Evolutionary conservation across 2,329 filamentous ascomycete genomes (phyloP).

Genomic region (Fusarium equiseti): DNA sequence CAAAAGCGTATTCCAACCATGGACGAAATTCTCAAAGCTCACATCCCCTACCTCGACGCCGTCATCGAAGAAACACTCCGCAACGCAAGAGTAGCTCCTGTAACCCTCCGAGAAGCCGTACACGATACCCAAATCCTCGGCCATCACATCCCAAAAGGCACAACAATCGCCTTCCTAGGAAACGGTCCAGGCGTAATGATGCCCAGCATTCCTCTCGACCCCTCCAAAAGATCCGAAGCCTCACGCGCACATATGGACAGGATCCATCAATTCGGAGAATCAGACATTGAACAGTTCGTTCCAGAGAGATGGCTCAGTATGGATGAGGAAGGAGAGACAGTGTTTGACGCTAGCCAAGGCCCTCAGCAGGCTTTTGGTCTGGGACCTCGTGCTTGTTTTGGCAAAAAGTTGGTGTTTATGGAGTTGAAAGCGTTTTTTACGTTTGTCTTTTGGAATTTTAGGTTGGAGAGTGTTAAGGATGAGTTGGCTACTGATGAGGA

Average conservation of each 20-base stretch:
- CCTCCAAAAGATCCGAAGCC: constrained; percentile 20
- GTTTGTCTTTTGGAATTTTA: constrained; percentile 22
- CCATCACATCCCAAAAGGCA: constrained; percentile 51
- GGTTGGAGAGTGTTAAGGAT: neutral
- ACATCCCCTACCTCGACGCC: constrained; percentile 54
- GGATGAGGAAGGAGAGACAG: constrained; percentile 1
- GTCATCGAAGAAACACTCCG: constrained; percentile 54
- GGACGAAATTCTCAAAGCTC: constrained; percentile 46
- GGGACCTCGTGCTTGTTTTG: constrained; percentile 38
- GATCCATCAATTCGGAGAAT: constrained; percentile 40
- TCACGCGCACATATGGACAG: neutral
- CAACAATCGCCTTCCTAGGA: constrained; percentile 45
- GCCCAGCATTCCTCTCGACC: constrained; percentile 36
- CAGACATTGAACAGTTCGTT: constrained; percentile 45
- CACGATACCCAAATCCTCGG: constrained; percentile 52
- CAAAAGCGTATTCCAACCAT: constrained; percentile 43
- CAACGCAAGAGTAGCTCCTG: constrained; percentile 41
- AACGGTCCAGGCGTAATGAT: constrained; percentile 46
- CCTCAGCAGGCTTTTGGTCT: constrained; percentile 37
- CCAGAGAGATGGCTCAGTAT: constrained; percentile 55
- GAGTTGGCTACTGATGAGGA: constrained; percentile 25
- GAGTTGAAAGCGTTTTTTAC: constrained; percentile 30
- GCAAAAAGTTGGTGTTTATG: constrained; percentile 35
- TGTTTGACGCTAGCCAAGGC: constrained; percentile 30
- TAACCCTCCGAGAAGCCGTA: constrained; percentile 47